Base-by-base conservation (phyloP, 1,284 basidiomycete genomes). In the Microstroma glucosiphilum region DNA sequence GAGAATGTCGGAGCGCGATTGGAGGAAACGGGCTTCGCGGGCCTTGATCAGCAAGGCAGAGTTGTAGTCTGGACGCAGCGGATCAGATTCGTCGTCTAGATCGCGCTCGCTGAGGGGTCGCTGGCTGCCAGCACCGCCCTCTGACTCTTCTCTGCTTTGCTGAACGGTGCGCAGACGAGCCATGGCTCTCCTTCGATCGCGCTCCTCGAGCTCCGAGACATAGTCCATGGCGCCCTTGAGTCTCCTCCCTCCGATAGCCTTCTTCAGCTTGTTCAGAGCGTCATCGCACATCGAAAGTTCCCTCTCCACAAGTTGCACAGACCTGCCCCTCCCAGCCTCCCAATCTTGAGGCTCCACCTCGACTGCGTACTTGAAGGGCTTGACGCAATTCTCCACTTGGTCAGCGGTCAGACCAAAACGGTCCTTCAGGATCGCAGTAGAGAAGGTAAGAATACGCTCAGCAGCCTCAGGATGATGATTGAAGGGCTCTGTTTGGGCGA, bases 321-420 rank as follows among this genome's bases (percentile, higher is more conserved):
- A 86, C 58, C 87, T 83, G 66, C 84, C 83, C 41, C 93, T 83
- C 0, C 94, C 94, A 2, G 83, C 76, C 72, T 92, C 91, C 96
- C 96, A 99, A 79, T 97, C 93, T 48, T 87, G 83, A 12, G 85
- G 84, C 68, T 96, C 91, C 6, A 85, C 80, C 67, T 84, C 83
- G 17, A 92, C 86, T 73, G 92, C 91, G 79, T 96, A 96, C 83
- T 98, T 97, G 86, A 88, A 97, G 40, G 96, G 96, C 82, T 98
- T 99, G 83, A 99, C 96, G 80, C 91, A 96, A 81, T 98, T 99
- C 83, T 99, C 96, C 8, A 99, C 96, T 81, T 98, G 94, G 79
- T 99, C 96, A 0, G 91, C 89, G 2, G 96, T 92, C 60, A 96
- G 81, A 9, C 90, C 89, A 65, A 96, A 89, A 1, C 94, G 86